phyloP scores from a whole-genome alignment of 495 filamentous ascomycete species.

The Hypoxylon lienhwacheense region DNA sequence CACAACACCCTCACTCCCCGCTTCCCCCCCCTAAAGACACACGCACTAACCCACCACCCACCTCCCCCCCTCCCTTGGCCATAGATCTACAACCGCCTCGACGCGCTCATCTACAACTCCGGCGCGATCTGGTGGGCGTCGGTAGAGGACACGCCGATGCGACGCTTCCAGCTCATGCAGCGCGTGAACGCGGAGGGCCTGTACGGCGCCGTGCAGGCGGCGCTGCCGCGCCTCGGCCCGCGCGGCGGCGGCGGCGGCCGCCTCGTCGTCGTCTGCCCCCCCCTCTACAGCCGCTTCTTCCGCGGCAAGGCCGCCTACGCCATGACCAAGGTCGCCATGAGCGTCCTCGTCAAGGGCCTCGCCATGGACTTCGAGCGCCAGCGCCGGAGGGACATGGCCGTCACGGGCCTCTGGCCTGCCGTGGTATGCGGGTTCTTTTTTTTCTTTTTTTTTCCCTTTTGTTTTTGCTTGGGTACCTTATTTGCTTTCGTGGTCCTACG shows the following conservation, averaged over 20 bases:
- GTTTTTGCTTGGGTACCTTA: background rate
- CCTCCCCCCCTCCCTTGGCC: too few species aligned
- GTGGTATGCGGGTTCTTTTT: slow-evolving; percentile 50
- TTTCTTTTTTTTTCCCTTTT: background rate
- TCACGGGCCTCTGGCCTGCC: slow-evolving; percentile 83
- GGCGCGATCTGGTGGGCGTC: slow-evolving; percentile 88
- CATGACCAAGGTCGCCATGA: slow-evolving; percentile 85
- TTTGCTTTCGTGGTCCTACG: background rate
- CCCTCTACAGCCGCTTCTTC: slow-evolving; percentile 84
- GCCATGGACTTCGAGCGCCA: slow-evolving; percentile 81
- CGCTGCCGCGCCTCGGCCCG: slow-evolving; percentile 59
- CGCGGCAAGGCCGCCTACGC: slow-evolving; percentile 86
- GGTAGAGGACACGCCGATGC: slow-evolving; percentile 71
- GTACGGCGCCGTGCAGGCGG: slow-evolving; percentile 67
- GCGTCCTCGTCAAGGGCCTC: slow-evolving; percentile 75
- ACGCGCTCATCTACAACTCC: slow-evolving; percentile 79
- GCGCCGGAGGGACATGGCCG: slow-evolving; percentile 66
- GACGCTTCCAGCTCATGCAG: slow-evolving; percentile 82
- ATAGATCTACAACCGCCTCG: slow-evolving; percentile 62
- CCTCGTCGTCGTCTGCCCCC: slow-evolving; percentile 80
- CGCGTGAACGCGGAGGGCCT: slow-evolving; percentile 76
- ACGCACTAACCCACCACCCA: background rate
- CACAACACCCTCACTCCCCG: background rate
- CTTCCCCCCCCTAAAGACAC: background rate
- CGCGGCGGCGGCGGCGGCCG: slow-evolving; percentile 59